Evolutionary conservation across 345 rosid species (phyloP).

Genomic region (Populus tremula): DNA sequence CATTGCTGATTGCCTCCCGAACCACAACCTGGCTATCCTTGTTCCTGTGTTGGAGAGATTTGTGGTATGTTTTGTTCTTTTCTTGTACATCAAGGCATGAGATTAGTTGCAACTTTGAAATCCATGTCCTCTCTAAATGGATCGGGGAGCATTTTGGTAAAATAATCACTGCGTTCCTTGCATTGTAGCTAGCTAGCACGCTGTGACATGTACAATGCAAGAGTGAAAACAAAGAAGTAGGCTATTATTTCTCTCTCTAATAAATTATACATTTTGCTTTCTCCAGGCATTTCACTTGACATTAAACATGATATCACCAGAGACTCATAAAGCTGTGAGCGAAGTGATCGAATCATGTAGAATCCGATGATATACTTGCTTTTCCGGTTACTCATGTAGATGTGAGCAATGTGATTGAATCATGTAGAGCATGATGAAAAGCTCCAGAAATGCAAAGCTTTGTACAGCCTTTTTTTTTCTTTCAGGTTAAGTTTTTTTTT

Average conservation of each 20-base stretch:
- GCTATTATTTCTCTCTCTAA: background rate
- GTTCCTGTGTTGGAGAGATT: conserved; percentile 98
- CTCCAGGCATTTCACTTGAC: conserved; percentile 81
- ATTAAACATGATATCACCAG: conserved; percentile 87
- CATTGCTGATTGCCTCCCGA: conserved; percentile 76
- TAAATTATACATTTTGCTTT: background rate
- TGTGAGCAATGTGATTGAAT: conserved; percentile 84
- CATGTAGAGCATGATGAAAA: conserved; percentile 57
- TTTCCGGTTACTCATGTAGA: conserved; percentile 78
- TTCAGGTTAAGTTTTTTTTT: conserved; percentile 21
- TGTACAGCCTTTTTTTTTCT: conserved; percentile 45
- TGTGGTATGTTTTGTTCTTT: conserved; percentile 61
- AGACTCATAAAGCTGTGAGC: conserved; percentile 83
- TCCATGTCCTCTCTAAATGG: background rate
- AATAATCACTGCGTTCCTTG: too few relatives aligned
- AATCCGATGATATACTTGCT: conserved; percentile 54
- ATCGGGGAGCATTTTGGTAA: too few relatives aligned
- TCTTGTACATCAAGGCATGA: conserved; percentile 15
- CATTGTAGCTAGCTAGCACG: background rate
- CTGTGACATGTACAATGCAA: too few relatives aligned
- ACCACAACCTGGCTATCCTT: conserved; percentile 54
- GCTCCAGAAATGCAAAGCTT: conserved; percentile 20
- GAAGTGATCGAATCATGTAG: conserved; percentile 92
- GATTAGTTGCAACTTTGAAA: background rate
- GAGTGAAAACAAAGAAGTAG: background rate